These are phyloP conservation scores for Phytopythium cucurbitacearum DNA, from an alignment of 352 stramenopile species.

Conservation along the genomic window DNA sequence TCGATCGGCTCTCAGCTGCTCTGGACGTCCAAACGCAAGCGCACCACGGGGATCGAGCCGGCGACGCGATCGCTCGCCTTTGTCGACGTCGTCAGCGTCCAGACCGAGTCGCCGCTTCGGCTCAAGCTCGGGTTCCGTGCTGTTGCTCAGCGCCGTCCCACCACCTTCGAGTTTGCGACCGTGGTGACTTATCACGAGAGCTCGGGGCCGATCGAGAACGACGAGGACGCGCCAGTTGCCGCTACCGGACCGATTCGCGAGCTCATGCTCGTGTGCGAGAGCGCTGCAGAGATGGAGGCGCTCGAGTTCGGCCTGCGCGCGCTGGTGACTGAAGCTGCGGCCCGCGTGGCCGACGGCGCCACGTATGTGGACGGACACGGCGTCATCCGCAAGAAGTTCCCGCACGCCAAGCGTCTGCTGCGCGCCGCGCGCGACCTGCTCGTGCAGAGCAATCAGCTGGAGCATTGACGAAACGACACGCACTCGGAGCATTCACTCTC, in stretches of 20 bases:
- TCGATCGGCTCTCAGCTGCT: conserved; percentile 53
- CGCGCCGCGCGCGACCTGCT: conserved; percentile 42
- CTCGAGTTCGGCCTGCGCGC: conserved; percentile 47
- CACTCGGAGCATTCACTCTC: too few relatives aligned
- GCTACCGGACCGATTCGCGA: conserved; percentile 13
- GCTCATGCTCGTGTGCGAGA: conserved; percentile 62
- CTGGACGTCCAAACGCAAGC: conserved; percentile 45
- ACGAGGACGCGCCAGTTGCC: neutral
- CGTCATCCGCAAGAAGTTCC: conserved; percentile 53
- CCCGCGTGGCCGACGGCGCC: conserved; percentile 33
- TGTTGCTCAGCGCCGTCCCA: neutral
- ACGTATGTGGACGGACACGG: conserved; percentile 62
- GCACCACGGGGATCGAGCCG: neutral
- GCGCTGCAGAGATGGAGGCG: conserved; percentile 50
- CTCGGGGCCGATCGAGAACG: neutral
- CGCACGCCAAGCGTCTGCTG: conserved; percentile 62
- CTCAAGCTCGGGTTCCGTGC: conserved; percentile 6
- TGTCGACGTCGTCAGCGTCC: conserved; percentile 27
- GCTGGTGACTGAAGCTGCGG: conserved; percentile 37
- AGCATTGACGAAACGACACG: neutral
- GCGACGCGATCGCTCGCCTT: conserved; percentile 44
- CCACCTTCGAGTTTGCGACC: conserved; percentile 25
- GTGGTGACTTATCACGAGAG: conserved; percentile 33
- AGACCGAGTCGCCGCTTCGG: conserved; percentile 41
- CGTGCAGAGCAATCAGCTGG: conserved; percentile 10